Conservation (phyloP, 1,284 basidiomycete species). For the Sanguinoderma infundibulare region DNA sequence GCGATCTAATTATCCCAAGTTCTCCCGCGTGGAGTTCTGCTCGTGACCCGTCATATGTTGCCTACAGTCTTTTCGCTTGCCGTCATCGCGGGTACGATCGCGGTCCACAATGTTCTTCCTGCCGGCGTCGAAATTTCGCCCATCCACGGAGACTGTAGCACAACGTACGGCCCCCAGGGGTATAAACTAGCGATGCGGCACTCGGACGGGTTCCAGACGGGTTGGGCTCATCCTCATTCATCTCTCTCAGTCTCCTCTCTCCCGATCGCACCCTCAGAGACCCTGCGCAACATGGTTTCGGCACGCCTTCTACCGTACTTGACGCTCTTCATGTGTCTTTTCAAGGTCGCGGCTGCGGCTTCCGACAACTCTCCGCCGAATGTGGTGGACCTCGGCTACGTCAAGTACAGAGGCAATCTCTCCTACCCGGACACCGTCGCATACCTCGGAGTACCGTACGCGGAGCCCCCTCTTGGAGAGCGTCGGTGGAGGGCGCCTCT, state of each 20-base stretch:
- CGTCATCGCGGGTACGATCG: background rate
- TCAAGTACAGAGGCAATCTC: conserved; percentile 51
- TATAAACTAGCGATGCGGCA: background rate
- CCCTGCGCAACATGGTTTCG: background rate
- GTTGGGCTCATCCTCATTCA: background rate
- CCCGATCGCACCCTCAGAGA: no score
- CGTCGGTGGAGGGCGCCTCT: conserved; percentile 45
- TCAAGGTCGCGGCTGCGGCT: background rate
- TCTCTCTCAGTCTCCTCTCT: background rate
- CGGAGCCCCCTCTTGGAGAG: conserved; percentile 43
- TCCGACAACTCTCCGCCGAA: background rate
- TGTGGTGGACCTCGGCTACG: conserved; percentile 38
- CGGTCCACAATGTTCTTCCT: background rate
- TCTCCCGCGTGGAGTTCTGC: background rate
- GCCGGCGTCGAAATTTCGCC: background rate
- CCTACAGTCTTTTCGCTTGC: background rate
- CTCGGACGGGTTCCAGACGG: background rate
- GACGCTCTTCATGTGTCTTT: background rate
- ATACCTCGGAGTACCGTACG: conserved; percentile 54
- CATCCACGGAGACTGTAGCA: background rate
- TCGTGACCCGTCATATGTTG: conserved; percentile 21
- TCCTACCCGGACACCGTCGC: conserved; percentile 57
- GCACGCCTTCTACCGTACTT: background rate
- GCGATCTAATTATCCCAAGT: conserved; percentile 14
- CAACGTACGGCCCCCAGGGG: background rate